These are phyloP conservation scores for Rhizophagus clarus DNA, from an alignment of 192 early-diverging fungal species.

Conservation along the genomic window DNA sequence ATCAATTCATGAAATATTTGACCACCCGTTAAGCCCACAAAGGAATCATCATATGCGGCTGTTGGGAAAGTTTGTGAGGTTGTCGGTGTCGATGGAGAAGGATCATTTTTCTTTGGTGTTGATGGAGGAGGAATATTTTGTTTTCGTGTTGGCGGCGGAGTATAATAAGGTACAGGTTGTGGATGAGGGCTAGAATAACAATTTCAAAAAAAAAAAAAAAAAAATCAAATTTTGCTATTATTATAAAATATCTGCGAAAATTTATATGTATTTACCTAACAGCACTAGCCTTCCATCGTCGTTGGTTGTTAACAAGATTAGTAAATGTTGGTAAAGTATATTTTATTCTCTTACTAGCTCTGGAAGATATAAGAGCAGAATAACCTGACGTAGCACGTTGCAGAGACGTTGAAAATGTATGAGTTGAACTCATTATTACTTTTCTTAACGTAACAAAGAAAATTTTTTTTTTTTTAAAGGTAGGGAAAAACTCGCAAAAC, in stretches of 20 bases:
- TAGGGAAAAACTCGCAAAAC: background rate
- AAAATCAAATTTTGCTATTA: background rate
- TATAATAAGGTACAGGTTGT: background rate
- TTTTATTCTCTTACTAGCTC: background rate
- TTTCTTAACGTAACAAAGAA: background rate
- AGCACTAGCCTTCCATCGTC: conserved; percentile 25
- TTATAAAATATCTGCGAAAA: too few species aligned
- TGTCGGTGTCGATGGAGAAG: background rate
- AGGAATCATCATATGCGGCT: conserved; percentile 71
- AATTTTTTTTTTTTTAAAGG: background rate
- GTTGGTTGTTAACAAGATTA: background rate
- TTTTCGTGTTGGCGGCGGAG: conserved; percentile 15
- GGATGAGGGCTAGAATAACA: background rate
- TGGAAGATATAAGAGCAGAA: background rate
- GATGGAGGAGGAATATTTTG: background rate
- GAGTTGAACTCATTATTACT: background rate
- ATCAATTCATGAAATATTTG: conserved; percentile 99
- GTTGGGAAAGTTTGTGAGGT: conserved; percentile 2
- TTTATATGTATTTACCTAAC: conserved; percentile 4
- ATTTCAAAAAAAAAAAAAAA: background rate
- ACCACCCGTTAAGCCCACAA: conserved; percentile 96
- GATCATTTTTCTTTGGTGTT: background rate
- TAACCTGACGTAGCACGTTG: background rate
- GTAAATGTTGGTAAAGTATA: background rate
- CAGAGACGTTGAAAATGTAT: background rate